A percentile compares a stretch with the other conserved stretches of the same genome.
phyloP scores from a whole-genome alignment of 2,329 filamentous ascomycete genomes.

The Xylariales sp. region DNA sequence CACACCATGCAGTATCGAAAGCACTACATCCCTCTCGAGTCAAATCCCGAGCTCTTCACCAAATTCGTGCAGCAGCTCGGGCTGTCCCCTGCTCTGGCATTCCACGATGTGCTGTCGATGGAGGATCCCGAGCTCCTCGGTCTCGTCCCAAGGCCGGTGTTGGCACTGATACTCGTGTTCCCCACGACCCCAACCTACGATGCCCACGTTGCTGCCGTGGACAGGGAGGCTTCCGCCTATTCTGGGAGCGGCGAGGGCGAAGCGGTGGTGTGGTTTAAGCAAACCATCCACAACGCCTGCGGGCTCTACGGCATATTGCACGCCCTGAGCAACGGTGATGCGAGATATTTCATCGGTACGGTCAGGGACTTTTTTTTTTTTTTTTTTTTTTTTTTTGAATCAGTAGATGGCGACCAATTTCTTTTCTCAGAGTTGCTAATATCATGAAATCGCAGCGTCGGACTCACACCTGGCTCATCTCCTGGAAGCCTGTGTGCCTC shows the following conservation, averaged over 20 bases:
- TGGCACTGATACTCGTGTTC: constrained; percentile 66
- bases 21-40: constrained; percentile 25
- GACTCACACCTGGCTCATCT: constrained; percentile 40
- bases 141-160: constrained; percentile 61
- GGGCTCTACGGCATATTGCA: constrained; percentile 66
- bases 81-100: constrained; percentile 51
- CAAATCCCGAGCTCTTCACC: constrained; percentile 64
- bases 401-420: not conserved
- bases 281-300: constrained; percentile 69
- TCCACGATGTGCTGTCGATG: constrained; percentile 67
- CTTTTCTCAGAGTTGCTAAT: not conserved
- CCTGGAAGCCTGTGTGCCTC: constrained; percentile 55
- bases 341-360: constrained; percentile 28
- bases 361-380: not conserved
- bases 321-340: constrained; percentile 56
- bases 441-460: constrained; percentile 5
- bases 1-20: too few relatives aligned
- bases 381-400: not conserved
- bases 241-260: constrained; percentile 41
- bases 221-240: constrained; percentile 16
- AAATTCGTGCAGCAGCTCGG: constrained; percentile 60
- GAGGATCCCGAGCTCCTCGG: constrained; percentile 63
- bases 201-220: constrained; percentile 35
- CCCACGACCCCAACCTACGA: constrained; percentile 60
- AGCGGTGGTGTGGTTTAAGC: constrained; percentile 68